A percentile compares a stretch with the other conserved stretches of the same genome.
Conservation (phyloP, 2,329 filamentous ascomycete species). For the Neofusicoccum parvum region DNA sequence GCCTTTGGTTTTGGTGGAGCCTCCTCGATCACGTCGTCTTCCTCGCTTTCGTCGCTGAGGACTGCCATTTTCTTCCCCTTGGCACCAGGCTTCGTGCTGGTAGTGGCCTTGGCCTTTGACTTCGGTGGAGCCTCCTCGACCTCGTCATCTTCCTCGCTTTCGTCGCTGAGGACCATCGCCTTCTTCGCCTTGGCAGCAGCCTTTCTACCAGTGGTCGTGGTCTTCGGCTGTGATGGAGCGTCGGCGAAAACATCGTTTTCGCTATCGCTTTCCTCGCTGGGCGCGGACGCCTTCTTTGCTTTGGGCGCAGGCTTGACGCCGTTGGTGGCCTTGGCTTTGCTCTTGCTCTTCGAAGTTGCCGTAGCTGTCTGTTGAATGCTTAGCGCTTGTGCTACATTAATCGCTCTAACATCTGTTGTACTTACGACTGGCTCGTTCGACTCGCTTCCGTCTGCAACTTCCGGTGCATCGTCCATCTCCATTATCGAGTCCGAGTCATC, state of each 20-base stretch:
- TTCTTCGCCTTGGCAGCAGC: not conserved
- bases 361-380: constrained; percentile 27
- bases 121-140: not conserved
- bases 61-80: constrained; percentile 27
- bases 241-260: constrained; percentile 43
- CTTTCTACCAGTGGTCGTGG: not conserved
- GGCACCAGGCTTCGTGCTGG: constrained; percentile 34
- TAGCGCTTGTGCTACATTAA: not conserved
- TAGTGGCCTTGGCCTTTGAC: constrained; percentile 29
- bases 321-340: constrained; percentile 37
- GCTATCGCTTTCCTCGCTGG: constrained; percentile 35
- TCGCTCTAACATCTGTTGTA: not conserved
- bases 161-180: constrained; percentile 29
- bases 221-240: not conserved
- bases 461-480: constrained; percentile 31
- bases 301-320: constrained; percentile 27
- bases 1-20: constrained; percentile 33
- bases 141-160: constrained; percentile 46
- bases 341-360: constrained; percentile 28
- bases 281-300: not conserved
- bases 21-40: constrained; percentile 34
- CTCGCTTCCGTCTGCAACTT: constrained; percentile 20
- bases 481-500: constrained; percentile 24
- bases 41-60: constrained; percentile 44
- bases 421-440: constrained; percentile 7